Evolutionary conservation across 176 grass and related monocot genomes (phyloP), one percentile per base, ranked within the genome.

Genomic region (Hsuehochloa calcarea): DNA sequence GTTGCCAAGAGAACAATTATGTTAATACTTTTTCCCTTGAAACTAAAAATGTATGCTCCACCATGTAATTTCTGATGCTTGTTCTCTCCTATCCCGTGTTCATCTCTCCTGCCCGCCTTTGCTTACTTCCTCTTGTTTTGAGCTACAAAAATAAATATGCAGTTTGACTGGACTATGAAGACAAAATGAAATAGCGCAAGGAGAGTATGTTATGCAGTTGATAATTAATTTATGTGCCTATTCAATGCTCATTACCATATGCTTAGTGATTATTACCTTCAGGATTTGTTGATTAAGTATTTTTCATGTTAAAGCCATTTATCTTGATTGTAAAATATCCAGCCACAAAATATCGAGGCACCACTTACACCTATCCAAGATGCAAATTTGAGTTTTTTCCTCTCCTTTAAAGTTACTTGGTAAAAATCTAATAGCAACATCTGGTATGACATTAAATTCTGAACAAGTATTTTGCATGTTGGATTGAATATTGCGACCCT

Each of bases 401-500:
- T n/a, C 20, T 10, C 37, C 8, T 60, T 45, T 59, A 6, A 23
- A 40, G 22, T 60, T 67, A 27, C 46, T 76, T 67, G 3, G 61
- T 66, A 84, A 51, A 75, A 31, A 84, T 84, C 17, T 52, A 15
- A 51, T 25, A 10, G 13, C 0, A 65, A 20, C 72, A 23, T 66
- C 46, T 19, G 12, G 71, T 66, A 54, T 84, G 17, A 15, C 47
- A 75, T 75, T 75, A 67, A 75, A 58, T 83, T 43, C 38, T 12
- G 41, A 72, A 47, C 35, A 64, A 39, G 1, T 82, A 70, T 65
- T 60, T 81, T 27, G 25, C 50, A 40, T 59, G 37, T 67, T 81
- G 27, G 23, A 58, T 56, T 46, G 46, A 55, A 44, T 65, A 38
- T 17, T 49, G 4, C 16, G 41, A 70, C 16, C 50, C 47, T 81